Evolutionary conservation across 192 early-diverging fungal species (phyloP).

Genomic region (Pecoramyces ruminantium): DNA sequence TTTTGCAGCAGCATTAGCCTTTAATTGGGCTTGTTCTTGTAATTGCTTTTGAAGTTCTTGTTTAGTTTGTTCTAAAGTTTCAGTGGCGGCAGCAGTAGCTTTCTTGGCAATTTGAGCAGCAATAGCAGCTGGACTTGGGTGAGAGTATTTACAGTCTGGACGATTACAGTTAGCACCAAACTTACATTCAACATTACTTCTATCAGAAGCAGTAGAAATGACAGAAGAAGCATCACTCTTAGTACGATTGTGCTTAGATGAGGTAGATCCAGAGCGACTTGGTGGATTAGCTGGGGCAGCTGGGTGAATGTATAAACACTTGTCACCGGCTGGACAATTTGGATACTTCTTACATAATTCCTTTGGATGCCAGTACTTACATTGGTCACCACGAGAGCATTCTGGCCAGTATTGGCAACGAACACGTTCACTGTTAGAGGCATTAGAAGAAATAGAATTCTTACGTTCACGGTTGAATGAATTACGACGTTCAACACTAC

Average conservation of each 20-base stretch:
- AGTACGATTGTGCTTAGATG: neutral
- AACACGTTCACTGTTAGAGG: neutral
- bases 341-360: neutral
- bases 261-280: neutral
- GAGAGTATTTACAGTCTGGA: slow-evolving; percentile 15
- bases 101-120: neutral
- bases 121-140: slow-evolving; percentile 19
- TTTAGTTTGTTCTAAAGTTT: neutral
- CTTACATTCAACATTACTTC: slow-evolving; percentile 5
- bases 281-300: neutral
- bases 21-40: neutral
- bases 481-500: neutral
- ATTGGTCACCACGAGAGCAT: neutral
- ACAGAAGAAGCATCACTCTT: neutral
- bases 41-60: neutral
- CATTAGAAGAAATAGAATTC: neutral
- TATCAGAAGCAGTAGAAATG: neutral
- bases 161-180: slow-evolving; percentile 14
- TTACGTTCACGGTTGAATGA: neutral
- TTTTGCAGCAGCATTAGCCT: neutral
- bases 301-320: neutral
- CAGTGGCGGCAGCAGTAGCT: neutral
- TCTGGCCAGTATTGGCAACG: neutral
- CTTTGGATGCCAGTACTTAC: neutral
- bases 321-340: neutral